Conservation (phyloP, 2,329 filamentous ascomycete genomes). For the Exophiala xenobiotica region DNA sequence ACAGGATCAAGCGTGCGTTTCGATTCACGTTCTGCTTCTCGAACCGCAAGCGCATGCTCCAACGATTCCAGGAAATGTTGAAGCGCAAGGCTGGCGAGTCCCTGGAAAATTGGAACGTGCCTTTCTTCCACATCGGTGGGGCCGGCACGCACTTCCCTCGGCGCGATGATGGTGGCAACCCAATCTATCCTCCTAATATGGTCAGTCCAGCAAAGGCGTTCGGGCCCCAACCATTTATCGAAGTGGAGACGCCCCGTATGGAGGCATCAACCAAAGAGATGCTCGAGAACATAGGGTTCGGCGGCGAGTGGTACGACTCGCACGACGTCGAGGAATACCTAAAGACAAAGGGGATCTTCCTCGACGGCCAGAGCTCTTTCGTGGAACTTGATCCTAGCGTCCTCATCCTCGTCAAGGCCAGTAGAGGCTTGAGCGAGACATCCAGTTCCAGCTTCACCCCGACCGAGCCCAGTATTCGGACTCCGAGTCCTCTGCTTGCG, state of each 20-base stretch:
- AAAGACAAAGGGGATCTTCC: slow-evolving; percentile 40
- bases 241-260: slow-evolving; percentile 30
- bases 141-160: slow-evolving; percentile 64
- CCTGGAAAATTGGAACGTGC: slow-evolving; percentile 59
- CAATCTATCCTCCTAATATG: slow-evolving; percentile 36
- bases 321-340: slow-evolving; percentile 77
- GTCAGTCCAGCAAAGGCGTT: slow-evolving; percentile 23
- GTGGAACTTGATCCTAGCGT: slow-evolving; percentile 27
- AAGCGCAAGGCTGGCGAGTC: slow-evolving; percentile 44
- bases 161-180: slow-evolving; percentile 40
- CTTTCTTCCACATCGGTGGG: slow-evolving; percentile 66
- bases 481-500: slow-evolving; percentile 20
- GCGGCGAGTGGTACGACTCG: slow-evolving; percentile 74
- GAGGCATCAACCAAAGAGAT: slow-evolving; percentile 32
- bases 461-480: slow-evolving; percentile 11
- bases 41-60: slow-evolving; percentile 40
- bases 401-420: slow-evolving; percentile 6
- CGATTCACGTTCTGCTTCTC: slow-evolving; percentile 66
- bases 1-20: slow-evolving; percentile 59
- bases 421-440: background rate
- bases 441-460: slow-evolving; percentile 11
- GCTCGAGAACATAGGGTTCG: slow-evolving; percentile 57
- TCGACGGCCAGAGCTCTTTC: slow-evolving; percentile 35
- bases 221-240: slow-evolving; percentile 24
- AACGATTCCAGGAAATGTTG: slow-evolving; percentile 41